Percentiles rank a stretch among this genome's conserved stretches.
Evolutionary conservation across 2,329 filamentous ascomycete species (phyloP).

Genomic region (Colletotrichum sp.): DNA sequence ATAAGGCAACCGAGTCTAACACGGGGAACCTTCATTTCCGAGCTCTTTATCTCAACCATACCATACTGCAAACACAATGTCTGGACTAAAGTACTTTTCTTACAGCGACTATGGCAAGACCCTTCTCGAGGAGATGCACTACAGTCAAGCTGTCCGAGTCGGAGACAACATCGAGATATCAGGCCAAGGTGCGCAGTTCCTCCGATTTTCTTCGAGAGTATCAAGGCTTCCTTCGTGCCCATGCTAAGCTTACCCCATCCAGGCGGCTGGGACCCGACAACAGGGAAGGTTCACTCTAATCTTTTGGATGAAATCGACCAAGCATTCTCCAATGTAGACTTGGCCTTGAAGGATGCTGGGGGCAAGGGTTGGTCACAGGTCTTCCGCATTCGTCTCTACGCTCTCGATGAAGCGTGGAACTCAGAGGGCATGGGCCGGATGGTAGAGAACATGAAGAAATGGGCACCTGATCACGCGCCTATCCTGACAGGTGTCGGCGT

Average conservation of each 20-base stretch:
- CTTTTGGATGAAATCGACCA: slow-evolving; percentile 42
- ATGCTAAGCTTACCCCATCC: neutral
- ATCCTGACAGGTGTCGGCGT: slow-evolving; percentile 50
- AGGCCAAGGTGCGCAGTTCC: slow-evolving; percentile 33
- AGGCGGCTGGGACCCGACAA: slow-evolving; percentile 17
- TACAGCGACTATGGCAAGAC: slow-evolving; percentile 42
- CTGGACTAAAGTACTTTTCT: slow-evolving; percentile 40
- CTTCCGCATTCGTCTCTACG: slow-evolving; percentile 42
- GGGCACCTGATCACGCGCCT: slow-evolving; percentile 45
- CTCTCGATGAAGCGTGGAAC: slow-evolving; percentile 29
- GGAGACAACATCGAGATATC: slow-evolving; percentile 42
- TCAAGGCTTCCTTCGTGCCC: neutral
- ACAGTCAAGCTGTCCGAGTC: slow-evolving; percentile 45
- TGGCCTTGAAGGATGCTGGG: slow-evolving; percentile 46
- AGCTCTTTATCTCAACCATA: neutral
- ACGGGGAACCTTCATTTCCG: neutral
- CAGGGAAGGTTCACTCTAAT: slow-evolving; percentile 28
- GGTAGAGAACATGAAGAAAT: slow-evolving; percentile 41
- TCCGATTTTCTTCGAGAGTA: neutral
- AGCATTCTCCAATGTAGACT: slow-evolving; percentile 54
- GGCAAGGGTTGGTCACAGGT: slow-evolving; percentile 54
- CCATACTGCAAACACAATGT: slow-evolving; percentile 28
- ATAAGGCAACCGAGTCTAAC: neutral
- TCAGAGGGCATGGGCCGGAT: slow-evolving; percentile 33
- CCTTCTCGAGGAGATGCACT: slow-evolving; percentile 33